phyloP scores from a whole-genome alignment of 805 yeast genomes.

The Cyberlindnera xishuangbannaensis region DNA sequence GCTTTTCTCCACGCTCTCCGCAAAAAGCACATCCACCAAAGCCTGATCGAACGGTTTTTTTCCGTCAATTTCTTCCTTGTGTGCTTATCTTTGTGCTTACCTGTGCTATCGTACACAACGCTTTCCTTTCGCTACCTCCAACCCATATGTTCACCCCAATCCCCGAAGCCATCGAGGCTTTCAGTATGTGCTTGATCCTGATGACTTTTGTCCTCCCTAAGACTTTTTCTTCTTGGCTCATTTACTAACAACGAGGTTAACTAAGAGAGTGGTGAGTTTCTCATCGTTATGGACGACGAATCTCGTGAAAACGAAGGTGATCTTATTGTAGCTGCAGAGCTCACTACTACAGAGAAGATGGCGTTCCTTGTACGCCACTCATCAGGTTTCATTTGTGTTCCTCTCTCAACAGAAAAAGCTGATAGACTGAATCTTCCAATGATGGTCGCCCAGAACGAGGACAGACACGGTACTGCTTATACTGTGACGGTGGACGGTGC shows the following conservation, averaged over 20 bases:
- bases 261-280: slow-evolving; percentile 42
- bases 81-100: no score
- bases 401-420: slow-evolving; percentile 72
- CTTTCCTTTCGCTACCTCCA: neutral
- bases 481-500: slow-evolving; percentile 80
- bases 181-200: slow-evolving; percentile 35
- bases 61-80: no score
- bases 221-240: no score
- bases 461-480: slow-evolving; percentile 95
- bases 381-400: slow-evolving; percentile 92
- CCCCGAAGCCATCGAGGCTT: slow-evolving; percentile 68
- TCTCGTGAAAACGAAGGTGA: slow-evolving; percentile 97
- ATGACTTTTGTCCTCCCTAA: no score
- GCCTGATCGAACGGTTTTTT: no score
- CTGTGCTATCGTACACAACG: neutral
- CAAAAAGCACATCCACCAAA: neutral
- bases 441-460: slow-evolving; percentile 52
- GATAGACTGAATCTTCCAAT: slow-evolving; percentile 75
- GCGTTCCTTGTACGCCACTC: slow-evolving; percentile 87
- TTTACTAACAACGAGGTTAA: slow-evolving; percentile 1
- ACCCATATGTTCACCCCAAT: slow-evolving; percentile 41
- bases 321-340: slow-evolving; percentile 85
- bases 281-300: slow-evolving; percentile 96
- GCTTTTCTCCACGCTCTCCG: no score
- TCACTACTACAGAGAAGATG: slow-evolving; percentile 76